Base-by-base conservation (phyloP, 768 basidiomycete genomes). In the Termitomyces sp. region DNA sequence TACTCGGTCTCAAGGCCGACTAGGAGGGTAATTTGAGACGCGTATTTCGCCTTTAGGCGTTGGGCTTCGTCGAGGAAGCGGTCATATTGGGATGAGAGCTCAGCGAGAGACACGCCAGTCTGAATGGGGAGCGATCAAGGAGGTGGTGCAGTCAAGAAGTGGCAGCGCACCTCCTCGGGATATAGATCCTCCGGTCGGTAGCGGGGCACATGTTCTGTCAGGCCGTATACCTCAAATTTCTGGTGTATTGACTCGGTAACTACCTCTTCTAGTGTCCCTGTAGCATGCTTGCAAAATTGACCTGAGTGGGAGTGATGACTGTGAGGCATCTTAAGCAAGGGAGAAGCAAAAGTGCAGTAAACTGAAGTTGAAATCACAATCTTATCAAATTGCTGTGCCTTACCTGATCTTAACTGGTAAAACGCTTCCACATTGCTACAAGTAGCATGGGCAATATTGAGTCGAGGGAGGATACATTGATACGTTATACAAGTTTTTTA, bases 1-100 rank as follows among this genome's bases (percentile, higher is more conserved):
- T 81, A 86, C 67, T 98, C 97, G 7, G 95, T 97, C 72, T 99
- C 96, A 42, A 96, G 76, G 11, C 97, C 96, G 59, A 97, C 86
- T 51, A 97, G 77, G 39, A 99, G 78, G 16, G 78, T 76, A 66
- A 98, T 93, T 55, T 78, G 70, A n/a, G 75, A 67, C 4, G 83
- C 78, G 67, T 95, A 91, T 3, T 69, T 59, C 6, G 60, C 58
- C 66, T 89, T 89, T 42, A 97, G 81, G 7, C 87, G 85, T 65
- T 88, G 84, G 1, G 95, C 95, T 74, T 94, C 91, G 20, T 70
- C 69, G 18, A 98, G 70, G 72, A 94, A 98, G 15, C 71, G 73
- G 36, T 81, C 75, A 70, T 95, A 99, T 63, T 90, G 89, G 1
- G 71, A 65, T 15, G 69, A 68, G 31, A 98, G 79, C 45, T 73